These are phyloP conservation scores for Phalaenopsis aphrodite DNA, from an alignment of 106 monocot genomes.

Conservation along the genomic window DNA sequence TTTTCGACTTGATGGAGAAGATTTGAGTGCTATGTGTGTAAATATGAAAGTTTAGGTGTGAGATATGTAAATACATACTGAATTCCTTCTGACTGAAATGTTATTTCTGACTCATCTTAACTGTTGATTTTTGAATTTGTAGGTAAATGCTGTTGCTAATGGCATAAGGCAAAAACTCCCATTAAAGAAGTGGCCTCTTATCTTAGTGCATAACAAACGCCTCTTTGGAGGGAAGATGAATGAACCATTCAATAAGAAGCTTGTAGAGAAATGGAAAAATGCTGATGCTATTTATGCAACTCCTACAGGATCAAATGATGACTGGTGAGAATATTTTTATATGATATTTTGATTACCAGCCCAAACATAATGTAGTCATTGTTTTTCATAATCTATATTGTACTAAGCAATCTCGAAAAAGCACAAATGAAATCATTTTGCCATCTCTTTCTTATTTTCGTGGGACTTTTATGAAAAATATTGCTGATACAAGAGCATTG, in stretches of 20 bases:
- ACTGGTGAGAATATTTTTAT: slow-evolving; percentile 53
- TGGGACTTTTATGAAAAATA: too few species aligned
- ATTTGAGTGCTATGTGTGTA: too few species aligned
- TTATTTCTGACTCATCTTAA: not conserved
- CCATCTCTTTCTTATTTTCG: too few species aligned
- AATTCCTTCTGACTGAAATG: not conserved
- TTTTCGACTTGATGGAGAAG: too few species aligned
- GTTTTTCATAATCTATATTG: not conserved
- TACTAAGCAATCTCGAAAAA: too few species aligned
- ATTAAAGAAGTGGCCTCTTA: slow-evolving; percentile 65
- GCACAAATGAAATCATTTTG: too few species aligned
- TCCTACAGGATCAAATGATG: slow-evolving; percentile 93
- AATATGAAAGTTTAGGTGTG: too few species aligned
- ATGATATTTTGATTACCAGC: not conserved
- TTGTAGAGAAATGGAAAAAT: slow-evolving; percentile 81
- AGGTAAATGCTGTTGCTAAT: slow-evolving; percentile 84
- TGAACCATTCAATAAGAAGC: slow-evolving; percentile 38
- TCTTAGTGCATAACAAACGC: slow-evolving; percentile 71
- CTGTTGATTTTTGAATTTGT: slow-evolving; percentile 3
- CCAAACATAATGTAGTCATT: not conserved
- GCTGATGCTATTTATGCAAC: slow-evolving; percentile 88
- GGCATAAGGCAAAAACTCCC: slow-evolving; percentile 68
- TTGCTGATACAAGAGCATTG: too few species aligned
- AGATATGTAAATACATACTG: too few species aligned
- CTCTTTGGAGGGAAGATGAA: slow-evolving; percentile 39